phyloP scores from a whole-genome alignment of 768 basidiomycete genomes.

The Dacryopinax primogenitus region DNA sequence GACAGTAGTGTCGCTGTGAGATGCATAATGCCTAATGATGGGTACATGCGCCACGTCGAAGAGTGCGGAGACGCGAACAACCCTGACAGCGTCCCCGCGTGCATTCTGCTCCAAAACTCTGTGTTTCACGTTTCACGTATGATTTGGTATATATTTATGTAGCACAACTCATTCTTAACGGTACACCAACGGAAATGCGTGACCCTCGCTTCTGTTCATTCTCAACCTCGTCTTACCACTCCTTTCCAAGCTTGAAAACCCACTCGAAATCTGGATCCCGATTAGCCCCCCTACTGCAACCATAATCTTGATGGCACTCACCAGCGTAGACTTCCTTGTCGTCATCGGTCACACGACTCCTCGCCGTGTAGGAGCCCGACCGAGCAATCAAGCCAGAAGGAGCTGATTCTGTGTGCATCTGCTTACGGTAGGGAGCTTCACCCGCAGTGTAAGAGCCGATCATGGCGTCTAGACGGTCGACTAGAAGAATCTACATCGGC shows the following conservation, averaged over 20 bases:
- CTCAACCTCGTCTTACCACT: constrained; percentile 46
- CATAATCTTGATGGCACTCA: constrained; percentile 27
- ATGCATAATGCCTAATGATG: background rate
- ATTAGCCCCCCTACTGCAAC: background rate
- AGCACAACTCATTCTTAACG: background rate
- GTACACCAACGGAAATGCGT: background rate
- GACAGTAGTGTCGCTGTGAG: background rate
- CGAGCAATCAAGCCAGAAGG: constrained; percentile 77
- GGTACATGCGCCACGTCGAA: constrained; percentile 3
- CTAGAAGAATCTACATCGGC: constrained; percentile 33
- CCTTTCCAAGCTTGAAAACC: constrained; percentile 83
- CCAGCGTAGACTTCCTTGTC: constrained; percentile 70
- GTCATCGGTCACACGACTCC: constrained; percentile 76
- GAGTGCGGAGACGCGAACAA: background rate
- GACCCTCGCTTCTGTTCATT: background rate
- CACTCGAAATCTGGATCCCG: constrained; percentile 58
- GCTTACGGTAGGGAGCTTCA: constrained; percentile 55
- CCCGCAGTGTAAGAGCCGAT: constrained; percentile 72
- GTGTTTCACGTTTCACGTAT: background rate
- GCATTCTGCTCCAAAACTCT: background rate
- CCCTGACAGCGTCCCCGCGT: background rate
- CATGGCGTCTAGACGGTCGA: constrained; percentile 90
- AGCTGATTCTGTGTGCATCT: constrained; percentile 54
- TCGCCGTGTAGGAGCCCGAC: constrained; percentile 61
- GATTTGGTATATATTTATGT: constrained; percentile 2